Base-by-base conservation (phyloP, 1,139 yeast genomes). In the Saccharomyces uvarum region DNA sequence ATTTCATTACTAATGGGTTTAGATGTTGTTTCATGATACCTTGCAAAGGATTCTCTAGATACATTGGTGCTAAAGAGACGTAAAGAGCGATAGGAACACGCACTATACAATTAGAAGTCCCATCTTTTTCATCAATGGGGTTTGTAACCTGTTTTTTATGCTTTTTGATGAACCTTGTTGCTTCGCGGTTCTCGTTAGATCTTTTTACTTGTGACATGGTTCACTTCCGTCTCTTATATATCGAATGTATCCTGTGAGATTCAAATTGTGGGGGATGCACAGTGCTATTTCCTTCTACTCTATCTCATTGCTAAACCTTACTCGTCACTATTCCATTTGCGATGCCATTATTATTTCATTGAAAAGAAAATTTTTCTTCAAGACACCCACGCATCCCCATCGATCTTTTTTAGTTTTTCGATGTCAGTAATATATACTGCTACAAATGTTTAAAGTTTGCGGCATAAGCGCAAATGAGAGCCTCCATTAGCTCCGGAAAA, bases 21-120 rank as follows among this genome's bases (percentile, higher is more conserved):
- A 93, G 75, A 72, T 93, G 98, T 73, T 91, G 97, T 46, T 83
- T 77, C 69, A 83, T 83, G 60, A 91, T 78, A 33, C 98, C 99
- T 57, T 81, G 81, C 32, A 84, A 69, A 4, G 97, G 96, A 52
- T 79, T 76, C 52, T 77, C 75, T 50, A 84, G 69, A 70, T 83
- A 87, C 57, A 82, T 75, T 53, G 99, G 98, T 9, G 98, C 97
- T 54, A 93, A 71, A 4, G 97, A 88, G 3, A 90, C 83, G 66
- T 90, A 89, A 70, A 93, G 70, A 19, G 82, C 75, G 2, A 89
- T 77, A 48, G 83, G 77, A 54, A 85, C 80, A 49, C 65, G 64
- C 19, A 64, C 61, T 50, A 69, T 66, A 58, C 72, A 68, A 51
- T 66, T 66, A 6, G 72, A 69, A 9, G 63, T 52, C 13, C 68